A percentile compares a stretch with the other conserved stretches of the same genome.
Conservation (phyloP, 768 basidiomycete species). For the Russula brevipes region DNA sequence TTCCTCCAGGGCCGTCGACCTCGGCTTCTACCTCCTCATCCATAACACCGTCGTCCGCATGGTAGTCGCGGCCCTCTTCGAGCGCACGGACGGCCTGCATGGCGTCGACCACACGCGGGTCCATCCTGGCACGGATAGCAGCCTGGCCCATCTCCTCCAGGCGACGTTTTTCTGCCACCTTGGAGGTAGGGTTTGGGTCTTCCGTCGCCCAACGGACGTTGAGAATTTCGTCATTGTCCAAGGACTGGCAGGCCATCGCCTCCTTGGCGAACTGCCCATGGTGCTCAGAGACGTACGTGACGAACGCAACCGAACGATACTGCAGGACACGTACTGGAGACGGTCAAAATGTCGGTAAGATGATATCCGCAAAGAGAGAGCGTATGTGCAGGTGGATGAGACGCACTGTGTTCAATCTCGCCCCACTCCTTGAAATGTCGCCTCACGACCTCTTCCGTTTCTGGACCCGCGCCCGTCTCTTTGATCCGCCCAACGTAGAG, state of each 20-base stretch:
- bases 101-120: slow-evolving; percentile 84
- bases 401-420: slow-evolving; percentile 83
- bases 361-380: background rate
- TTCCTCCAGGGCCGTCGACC: slow-evolving; percentile 33
- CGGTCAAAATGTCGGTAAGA: background rate
- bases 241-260: slow-evolving; percentile 96
- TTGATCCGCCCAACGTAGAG: slow-evolving; percentile 92
- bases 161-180: slow-evolving; percentile 77
- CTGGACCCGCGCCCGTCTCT: slow-evolving; percentile 80
- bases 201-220: slow-evolving; percentile 99
- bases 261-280: slow-evolving; percentile 96
- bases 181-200: slow-evolving; percentile 92
- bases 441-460: slow-evolving; percentile 86
- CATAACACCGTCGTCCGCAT: slow-evolving; percentile 3
- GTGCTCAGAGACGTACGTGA: slow-evolving; percentile 84
- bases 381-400: background rate
- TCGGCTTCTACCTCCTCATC: slow-evolving; percentile 37
- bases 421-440: slow-evolving; percentile 98
- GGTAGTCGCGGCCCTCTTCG: slow-evolving; percentile 62
- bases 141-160: slow-evolving; percentile 81
- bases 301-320: slow-evolving; percentile 94
- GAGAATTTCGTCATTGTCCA: slow-evolving; percentile 95
- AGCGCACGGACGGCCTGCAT: slow-evolving; percentile 80
- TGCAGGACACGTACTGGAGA: slow-evolving; percentile 78
- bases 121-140: slow-evolving; percentile 79